A percentile compares a stretch with the other conserved stretches of the same genome.
These are phyloP conservation scores for Immersiporthe knoxdaviesiana DNA, from an alignment of 2,329 filamentous ascomycete genomes.

Conservation along the genomic window DNA sequence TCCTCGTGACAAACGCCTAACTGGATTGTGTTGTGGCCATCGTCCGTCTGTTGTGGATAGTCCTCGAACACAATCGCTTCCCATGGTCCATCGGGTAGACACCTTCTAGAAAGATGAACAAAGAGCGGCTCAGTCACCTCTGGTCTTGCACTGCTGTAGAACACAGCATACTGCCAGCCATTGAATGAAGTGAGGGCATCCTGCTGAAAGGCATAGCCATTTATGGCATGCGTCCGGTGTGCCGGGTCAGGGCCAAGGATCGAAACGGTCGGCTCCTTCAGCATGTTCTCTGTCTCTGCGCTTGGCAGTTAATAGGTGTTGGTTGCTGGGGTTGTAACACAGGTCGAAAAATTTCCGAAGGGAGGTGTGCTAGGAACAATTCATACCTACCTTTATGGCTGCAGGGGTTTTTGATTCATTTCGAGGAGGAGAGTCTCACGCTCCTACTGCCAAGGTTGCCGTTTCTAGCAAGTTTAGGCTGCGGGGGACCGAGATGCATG, in stretches of 20 bases:
- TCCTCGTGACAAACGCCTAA: conserved; percentile 54
- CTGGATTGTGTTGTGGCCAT: conserved; percentile 57
- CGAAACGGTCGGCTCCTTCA: conserved; percentile 39
- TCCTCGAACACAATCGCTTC: conserved; percentile 51
- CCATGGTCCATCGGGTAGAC: conserved; percentile 47
- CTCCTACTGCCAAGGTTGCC: not conserved
- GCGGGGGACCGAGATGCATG: not conserved
- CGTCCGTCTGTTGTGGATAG: conserved; percentile 53
- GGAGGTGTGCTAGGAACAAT: not conserved
- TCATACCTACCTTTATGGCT: not conserved
- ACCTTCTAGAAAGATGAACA: conserved; percentile 50
- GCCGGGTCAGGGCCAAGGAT: conserved; percentile 42
- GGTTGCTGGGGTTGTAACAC: not conserved
- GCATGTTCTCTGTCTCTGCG: conserved; percentile 16
- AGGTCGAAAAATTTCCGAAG: not conserved
- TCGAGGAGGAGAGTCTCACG: not conserved
- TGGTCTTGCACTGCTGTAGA: conserved; percentile 41
- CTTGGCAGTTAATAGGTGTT: not conserved
- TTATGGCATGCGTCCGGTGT: conserved; percentile 44
- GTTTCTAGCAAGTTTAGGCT: not conserved
- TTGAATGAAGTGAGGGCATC: conserved; percentile 50
- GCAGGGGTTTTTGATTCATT: not conserved
- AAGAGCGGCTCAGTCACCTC: conserved; percentile 40
- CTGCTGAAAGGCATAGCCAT: conserved; percentile 55
- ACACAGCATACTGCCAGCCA: conserved; percentile 54